These are phyloP conservation scores for Aspergillus luchuensis DNA, from an alignment of 2,329 filamentous ascomycete genomes.

Conservation along the genomic window DNA sequence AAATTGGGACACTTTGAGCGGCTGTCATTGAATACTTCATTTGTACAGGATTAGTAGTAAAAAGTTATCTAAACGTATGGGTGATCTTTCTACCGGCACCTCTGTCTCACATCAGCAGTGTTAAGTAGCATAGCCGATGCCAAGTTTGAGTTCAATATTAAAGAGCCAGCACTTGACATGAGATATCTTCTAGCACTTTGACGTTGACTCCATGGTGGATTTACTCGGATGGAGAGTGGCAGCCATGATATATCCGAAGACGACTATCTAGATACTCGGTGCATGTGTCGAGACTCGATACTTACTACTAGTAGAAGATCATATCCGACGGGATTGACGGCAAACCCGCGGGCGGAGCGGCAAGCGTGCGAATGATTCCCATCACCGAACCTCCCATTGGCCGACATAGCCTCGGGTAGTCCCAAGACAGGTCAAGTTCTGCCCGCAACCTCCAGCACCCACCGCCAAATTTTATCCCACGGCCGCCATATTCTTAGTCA, in stretches of 20 bases:
- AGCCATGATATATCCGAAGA: neutral
- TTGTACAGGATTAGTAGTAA: too few relatives aligned
- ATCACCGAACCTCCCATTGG: conserved; percentile 34
- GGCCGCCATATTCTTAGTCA: conserved; percentile 13
- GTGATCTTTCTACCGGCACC: too few relatives aligned
- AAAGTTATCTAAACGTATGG: too few relatives aligned
- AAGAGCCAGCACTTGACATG: too few relatives aligned
- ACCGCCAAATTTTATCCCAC: conserved; percentile 13
- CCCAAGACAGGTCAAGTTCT: neutral
- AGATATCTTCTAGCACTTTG: too few relatives aligned
- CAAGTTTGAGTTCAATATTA: too few relatives aligned
- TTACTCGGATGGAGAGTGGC: neutral
- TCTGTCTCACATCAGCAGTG: too few relatives aligned
- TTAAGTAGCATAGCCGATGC: too few relatives aligned
- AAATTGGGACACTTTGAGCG: too few relatives aligned
- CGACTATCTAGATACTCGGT: neutral
- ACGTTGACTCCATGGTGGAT: neutral
- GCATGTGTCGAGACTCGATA: too few relatives aligned
- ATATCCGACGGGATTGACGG: conserved; percentile 7
- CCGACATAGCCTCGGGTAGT: conserved; percentile 28
- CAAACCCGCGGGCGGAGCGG: conserved; percentile 16
- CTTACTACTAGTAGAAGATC: too few relatives aligned
- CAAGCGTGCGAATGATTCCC: conserved; percentile 21
- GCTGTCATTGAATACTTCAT: too few relatives aligned
- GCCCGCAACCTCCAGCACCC: neutral